Evolutionary conservation across 2,329 filamentous ascomycete genomes (phyloP), one percentile per base, ranked within the genome.

Genomic region (Stemphylium beticola): DNA sequence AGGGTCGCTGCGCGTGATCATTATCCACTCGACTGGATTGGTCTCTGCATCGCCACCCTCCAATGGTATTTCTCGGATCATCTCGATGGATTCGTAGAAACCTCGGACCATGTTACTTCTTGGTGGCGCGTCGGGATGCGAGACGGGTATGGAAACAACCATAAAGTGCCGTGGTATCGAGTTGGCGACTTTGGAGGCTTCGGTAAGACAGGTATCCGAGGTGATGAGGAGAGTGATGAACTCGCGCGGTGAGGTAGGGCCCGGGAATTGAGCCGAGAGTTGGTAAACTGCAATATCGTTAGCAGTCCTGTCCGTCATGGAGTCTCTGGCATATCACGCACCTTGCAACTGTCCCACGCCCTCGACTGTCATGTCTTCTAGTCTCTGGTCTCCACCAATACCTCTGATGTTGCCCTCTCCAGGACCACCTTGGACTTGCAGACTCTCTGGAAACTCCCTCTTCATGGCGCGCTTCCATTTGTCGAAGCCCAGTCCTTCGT

Each of bases 1-100:
- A 3, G 92, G 92, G 65, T 96, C 92, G 72, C 90, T 93, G 43
- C 92, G 83, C 1, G 92, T 96, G 15, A 96, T 86, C 92, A 96
- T 96, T 57, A 95, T 84, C 92, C 92, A 96, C 74, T 96, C 92
- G 1, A 96, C 83, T 0, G 87, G 86, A 61, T 87, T 88, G 8
- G 77, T 74, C 60, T 87, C 84, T 2, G 79, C 76, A 31, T 83
- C 79, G 22, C 71, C 65, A 6, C 66, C 68, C 3, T 64, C 78
- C 9, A 87, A 71, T 0, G 87, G 88, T 12, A 97, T 83, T 75
- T 98, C 93, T 44, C 93, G 83, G 53, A 97, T 93, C 62, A 96
- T 82, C 75, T 98, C 93, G 14, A 97, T 89, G 1, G 91, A 96
- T 78, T 97, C 93, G 69, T 97, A 98, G 60, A 87, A 83, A 3